Evolutionary conservation across 2,329 filamentous ascomycete species (phyloP), one percentile per base, ranked within the genome.

Genomic region (Ophiostoma fasciatum): DNA sequence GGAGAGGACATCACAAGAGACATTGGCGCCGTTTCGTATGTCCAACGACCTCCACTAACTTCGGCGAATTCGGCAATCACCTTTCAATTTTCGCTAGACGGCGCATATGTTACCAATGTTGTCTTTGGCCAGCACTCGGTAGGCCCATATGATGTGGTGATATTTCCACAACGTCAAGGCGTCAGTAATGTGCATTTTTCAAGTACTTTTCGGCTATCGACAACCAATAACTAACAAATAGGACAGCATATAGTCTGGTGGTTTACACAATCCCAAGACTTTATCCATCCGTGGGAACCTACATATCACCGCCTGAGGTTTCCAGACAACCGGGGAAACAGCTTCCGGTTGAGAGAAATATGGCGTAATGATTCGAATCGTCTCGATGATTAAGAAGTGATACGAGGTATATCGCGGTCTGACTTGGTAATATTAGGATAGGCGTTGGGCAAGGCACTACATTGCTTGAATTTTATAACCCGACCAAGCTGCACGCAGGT

Each of bases 211-310:
- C n/a, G 14, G 19, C 15, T 6, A 26, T n/a, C n/a, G n/a, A 15
- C 7, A 23, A 13, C 19, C 19, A 7, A 13, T 14, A 14, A 18
- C 23, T 29, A 33, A 37, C 19, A n/a, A n/a, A 17, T 37, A 12
- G 11, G 17, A 25, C 22, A 38, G 31, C 27, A 26, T 27, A 21
- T 38, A 13, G 31, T 15, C 3, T 38, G 36, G 36, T 38, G 36
- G 36, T 38, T 38, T 30, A 36, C 37, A 26, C 29, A 39, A n/a
- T 28, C 30, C 14, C 15, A 20, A 20, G 37, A 39, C 30, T 8
- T 33, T 3, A 27, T 39, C 13, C 18, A 33, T 14, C 14, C 20
- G n/a, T 39, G 37, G 37, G 14, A 30, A 26, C 37, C 37, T 13
- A 31, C 36, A 5, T 38, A 31, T 27, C 26, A 27, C 27, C 27